Conservation (phyloP, 2,329 filamentous ascomycete genomes). For the Rugonectria rugulosa region DNA sequence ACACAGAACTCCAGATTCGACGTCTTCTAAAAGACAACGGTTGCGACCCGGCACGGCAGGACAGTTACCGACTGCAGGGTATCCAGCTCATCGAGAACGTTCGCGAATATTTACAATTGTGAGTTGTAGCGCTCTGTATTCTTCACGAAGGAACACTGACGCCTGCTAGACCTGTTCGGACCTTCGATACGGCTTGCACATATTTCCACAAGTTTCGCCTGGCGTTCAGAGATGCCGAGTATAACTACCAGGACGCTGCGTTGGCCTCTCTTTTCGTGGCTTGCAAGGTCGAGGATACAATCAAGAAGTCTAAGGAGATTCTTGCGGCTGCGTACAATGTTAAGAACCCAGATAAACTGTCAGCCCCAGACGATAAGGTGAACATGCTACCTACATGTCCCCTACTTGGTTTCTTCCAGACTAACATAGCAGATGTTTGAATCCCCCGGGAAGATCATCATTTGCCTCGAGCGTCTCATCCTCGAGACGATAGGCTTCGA, state of each 20-base stretch:
- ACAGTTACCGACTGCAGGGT: slow-evolving; percentile 81
- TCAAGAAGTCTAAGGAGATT: slow-evolving; percentile 96
- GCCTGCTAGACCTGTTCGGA: slow-evolving; percentile 76
- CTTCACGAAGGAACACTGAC: slow-evolving; percentile 20
- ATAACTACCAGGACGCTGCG: slow-evolving; percentile 86
- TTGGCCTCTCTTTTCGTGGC: slow-evolving; percentile 89
- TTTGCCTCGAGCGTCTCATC: slow-evolving; percentile 90
- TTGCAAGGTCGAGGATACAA: slow-evolving; percentile 97
- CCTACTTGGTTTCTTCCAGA: not conserved
- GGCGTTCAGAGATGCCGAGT: slow-evolving; percentile 83
- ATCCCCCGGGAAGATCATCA: slow-evolving; percentile 77
- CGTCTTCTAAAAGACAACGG: slow-evolving; percentile 73
- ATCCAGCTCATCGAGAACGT: slow-evolving; percentile 90
- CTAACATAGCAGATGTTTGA: slow-evolving; percentile 73
- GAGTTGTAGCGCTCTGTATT: not conserved
- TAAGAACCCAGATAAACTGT: slow-evolving; percentile 73
- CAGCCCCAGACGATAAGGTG: slow-evolving; percentile 83
- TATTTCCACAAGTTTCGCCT: slow-evolving; percentile 96
- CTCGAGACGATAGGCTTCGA: slow-evolving; percentile 94
- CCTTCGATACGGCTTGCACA: slow-evolving; percentile 88
- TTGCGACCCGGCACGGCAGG: slow-evolving; percentile 80
- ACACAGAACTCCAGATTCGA: slow-evolving; percentile 82
- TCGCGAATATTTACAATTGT: slow-evolving; percentile 80
- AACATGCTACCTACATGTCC: slow-evolving; percentile 29
- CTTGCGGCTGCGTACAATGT: slow-evolving; percentile 90